Conservation (phyloP, 2,329 filamentous ascomycete genomes). For the Colletotrichum aenigma region DNA sequence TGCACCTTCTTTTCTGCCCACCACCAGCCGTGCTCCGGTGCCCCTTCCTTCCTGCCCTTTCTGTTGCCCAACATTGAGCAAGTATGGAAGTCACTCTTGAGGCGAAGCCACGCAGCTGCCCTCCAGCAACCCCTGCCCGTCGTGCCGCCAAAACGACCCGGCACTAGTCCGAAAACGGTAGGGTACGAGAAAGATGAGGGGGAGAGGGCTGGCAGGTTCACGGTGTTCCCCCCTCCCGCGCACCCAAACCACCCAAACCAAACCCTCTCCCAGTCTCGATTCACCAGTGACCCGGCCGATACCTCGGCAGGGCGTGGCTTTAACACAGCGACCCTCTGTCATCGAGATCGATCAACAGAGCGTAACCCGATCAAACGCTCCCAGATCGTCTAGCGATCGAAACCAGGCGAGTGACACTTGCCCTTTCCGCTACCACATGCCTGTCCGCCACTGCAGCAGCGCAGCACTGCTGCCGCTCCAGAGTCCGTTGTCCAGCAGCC, state of each 20-base stretch:
- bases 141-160: not conserved
- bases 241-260: not conserved
- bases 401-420: slow-evolving; percentile 19
- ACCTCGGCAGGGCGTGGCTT: not conserved
- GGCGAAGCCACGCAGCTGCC: not conserved
- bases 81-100: not conserved
- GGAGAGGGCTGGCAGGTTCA: not conserved
- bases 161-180: not conserved
- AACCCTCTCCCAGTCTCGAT: not conserved
- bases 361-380: slow-evolving; percentile 23
- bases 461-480: not conserved
- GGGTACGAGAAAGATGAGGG: not conserved
- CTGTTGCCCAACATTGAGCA: not conserved
- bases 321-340: slow-evolving; percentile 10
- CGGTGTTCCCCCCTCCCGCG: not conserved
- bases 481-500: not conserved
- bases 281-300: slow-evolving; percentile 1
- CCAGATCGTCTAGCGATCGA: slow-evolving; percentile 23
- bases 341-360: slow-evolving; percentile 27
- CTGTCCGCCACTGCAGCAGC: not conserved
- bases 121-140: not conserved
- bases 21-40: not conserved
- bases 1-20: not conserved
- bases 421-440: slow-evolving; percentile 15
- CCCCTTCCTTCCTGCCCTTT: not conserved